phyloP scores from a whole-genome alignment of 768 basidiomycete genomes.

The Royoungia palumana region DNA sequence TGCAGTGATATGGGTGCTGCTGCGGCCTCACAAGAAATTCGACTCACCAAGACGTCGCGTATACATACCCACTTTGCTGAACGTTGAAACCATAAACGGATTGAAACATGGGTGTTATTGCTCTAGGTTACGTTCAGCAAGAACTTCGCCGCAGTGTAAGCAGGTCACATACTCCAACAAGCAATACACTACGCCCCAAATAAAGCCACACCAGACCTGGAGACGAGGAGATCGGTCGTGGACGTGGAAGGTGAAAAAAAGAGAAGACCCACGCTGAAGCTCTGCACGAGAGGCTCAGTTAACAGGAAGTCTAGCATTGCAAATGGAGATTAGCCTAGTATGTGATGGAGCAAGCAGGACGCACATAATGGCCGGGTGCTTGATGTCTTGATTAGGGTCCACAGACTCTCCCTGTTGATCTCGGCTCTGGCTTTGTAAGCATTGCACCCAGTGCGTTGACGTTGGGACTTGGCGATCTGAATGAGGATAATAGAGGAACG shows the following conservation, averaged over 20 bases:
- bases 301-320: slow-evolving; percentile 18
- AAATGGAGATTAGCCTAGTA: slow-evolving; percentile 1
- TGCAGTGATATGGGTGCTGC: slow-evolving; percentile 22
- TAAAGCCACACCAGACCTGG: slow-evolving; percentile 64
- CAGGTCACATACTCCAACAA: slow-evolving; percentile 47
- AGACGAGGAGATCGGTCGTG: not conserved
- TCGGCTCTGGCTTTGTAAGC: slow-evolving; percentile 61
- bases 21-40: not conserved
- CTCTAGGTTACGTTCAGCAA: slow-evolving; percentile 33
- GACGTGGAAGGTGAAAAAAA: not conserved
- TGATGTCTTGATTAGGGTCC: slow-evolving; percentile 59
- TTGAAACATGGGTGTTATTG: slow-evolving; percentile 52
- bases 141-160: not conserved
- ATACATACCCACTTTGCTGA: slow-evolving; percentile 58
- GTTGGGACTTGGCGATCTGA: slow-evolving; percentile 56
- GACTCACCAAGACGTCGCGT: slow-evolving; percentile 50
- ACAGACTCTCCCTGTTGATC: slow-evolving; percentile 52
- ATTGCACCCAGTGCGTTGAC: slow-evolving; percentile 61
- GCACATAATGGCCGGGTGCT: slow-evolving; percentile 68
- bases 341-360: slow-evolving; percentile 22
- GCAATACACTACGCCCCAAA: slow-evolving; percentile 72
- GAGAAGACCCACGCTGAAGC: slow-evolving; percentile 55
- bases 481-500: slow-evolving; percentile 67
- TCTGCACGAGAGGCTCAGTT: slow-evolving; percentile 65
- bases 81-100: slow-evolving; percentile 57